phyloP scores from a whole-genome alignment of 352 stramenopile genomes.

The Halophytophthora polymorphica region DNA sequence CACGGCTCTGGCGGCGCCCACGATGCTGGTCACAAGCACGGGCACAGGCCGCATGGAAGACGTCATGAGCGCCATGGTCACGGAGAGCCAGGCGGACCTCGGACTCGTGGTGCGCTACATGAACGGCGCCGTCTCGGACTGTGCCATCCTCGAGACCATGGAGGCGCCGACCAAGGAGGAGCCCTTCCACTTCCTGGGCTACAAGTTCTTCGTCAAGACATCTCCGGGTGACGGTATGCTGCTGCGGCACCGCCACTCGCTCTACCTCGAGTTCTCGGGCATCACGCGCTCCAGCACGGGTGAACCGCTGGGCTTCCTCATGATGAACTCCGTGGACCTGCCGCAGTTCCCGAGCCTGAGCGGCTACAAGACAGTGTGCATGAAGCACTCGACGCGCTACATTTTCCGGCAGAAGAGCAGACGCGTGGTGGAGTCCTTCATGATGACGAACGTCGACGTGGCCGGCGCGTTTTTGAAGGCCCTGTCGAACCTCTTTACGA shows the following conservation, averaged over 20 bases:
- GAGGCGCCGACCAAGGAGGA: constrained; percentile 25
- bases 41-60: constrained; percentile 41
- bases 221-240: constrained; percentile 26
- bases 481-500: constrained; percentile 30
- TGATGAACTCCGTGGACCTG: constrained; percentile 51
- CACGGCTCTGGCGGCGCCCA: constrained; percentile 21
- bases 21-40: constrained; percentile 34
- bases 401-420: constrained; percentile 42
- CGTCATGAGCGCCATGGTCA: constrained; percentile 37
- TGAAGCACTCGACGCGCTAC: constrained; percentile 35
- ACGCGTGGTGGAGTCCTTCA: constrained; percentile 45
- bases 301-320: constrained; percentile 44
- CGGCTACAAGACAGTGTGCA: constrained; percentile 38
- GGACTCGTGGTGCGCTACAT: constrained; percentile 41
- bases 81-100: constrained; percentile 36
- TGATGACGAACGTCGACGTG: constrained; percentile 37
- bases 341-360: constrained; percentile 39
- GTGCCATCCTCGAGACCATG: constrained; percentile 23
- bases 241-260: constrained; percentile 39
- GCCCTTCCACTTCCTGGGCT: constrained; percentile 51
- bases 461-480: constrained; percentile 29
- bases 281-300: constrained; percentile 27
- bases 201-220: constrained; percentile 56
- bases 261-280: constrained; percentile 47
- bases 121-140: constrained; percentile 34